Evolutionary conservation across 2,329 filamentous ascomycete genomes (phyloP).

Genomic region (Fusarium fujikuroi): DNA sequence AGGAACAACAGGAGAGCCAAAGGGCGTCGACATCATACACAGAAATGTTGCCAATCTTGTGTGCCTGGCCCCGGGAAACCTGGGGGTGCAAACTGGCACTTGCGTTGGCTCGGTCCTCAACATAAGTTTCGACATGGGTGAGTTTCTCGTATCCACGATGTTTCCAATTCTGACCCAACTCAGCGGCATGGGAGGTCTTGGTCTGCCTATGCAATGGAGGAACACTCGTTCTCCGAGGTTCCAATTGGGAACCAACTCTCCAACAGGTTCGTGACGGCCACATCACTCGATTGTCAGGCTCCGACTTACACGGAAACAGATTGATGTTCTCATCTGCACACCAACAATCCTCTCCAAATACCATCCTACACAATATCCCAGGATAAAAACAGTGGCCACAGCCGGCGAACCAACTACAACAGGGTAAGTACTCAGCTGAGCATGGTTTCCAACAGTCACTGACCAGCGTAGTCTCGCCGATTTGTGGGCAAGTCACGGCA

Average conservation of each 20-base stretch:
- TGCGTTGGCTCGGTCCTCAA: constrained; percentile 67
- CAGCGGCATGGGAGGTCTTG: constrained; percentile 71
- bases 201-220: constrained; percentile 67
- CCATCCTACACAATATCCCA: constrained; percentile 57
- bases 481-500: constrained; percentile 61
- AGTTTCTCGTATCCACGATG: constrained; percentile 38
- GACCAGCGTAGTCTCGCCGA: constrained; percentile 59
- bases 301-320: constrained; percentile 44
- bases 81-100: constrained; percentile 61
- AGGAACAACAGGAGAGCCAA: constrained; percentile 66
- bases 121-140: constrained; percentile 71
- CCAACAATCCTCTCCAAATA: constrained; percentile 65
- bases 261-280: constrained; percentile 51
- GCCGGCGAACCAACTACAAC: constrained; percentile 65
- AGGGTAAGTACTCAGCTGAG: constrained; percentile 46
- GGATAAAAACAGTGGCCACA: constrained; percentile 63
- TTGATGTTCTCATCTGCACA: constrained; percentile 65
- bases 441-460: background rate
- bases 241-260: constrained; percentile 60
- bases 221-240: constrained; percentile 63
- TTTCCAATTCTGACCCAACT: constrained; percentile 17
- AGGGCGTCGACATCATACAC: constrained; percentile 68
- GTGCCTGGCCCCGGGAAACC: constrained; percentile 60
- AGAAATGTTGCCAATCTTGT: constrained; percentile 65
- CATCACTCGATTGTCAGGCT: background rate